phyloP scores from a whole-genome alignment of 2,329 filamentous ascomycete genomes.

The Hirsutella minnesotensis region DNA sequence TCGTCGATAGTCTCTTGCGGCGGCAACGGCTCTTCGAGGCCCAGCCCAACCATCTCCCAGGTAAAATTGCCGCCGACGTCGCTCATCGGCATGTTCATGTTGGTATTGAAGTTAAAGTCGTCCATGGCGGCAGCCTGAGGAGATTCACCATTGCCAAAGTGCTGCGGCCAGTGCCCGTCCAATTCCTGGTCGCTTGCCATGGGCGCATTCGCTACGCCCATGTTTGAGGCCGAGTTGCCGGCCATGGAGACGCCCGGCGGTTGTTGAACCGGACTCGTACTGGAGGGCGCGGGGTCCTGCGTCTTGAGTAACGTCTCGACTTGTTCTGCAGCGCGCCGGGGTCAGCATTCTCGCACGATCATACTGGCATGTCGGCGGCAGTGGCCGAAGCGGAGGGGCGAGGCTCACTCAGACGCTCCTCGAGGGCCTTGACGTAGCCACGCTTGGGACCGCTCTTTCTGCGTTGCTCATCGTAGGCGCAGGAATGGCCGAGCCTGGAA shows the following conservation, averaged over 20 bases:
- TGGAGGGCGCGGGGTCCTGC: constrained; percentile 34
- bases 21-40: constrained; percentile 47
- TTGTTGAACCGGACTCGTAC: constrained; percentile 18
- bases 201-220: constrained; percentile 28
- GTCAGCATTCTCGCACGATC: background rate
- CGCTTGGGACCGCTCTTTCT: constrained; percentile 92
- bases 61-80: constrained; percentile 48
- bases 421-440: constrained; percentile 87
- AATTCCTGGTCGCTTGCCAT: constrained; percentile 34
- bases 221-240: constrained; percentile 11
- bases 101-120: constrained; percentile 45
- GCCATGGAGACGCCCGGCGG: constrained; percentile 15
- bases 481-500: constrained; percentile 72
- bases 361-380: background rate
- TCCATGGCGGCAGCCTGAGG: constrained; percentile 36
- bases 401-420: constrained; percentile 74
- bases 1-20: constrained; percentile 63
- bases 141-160: constrained; percentile 37
- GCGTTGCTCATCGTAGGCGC: constrained; percentile 82
- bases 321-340: constrained; percentile 49
- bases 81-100: constrained; percentile 37
- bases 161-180: constrained; percentile 40
- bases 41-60: constrained; percentile 64
- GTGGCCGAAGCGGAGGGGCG: constrained; percentile 1
- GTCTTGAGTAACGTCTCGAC: constrained; percentile 84